Evolutionary conservation across 148 eudicot genomes (phyloP).

Genomic region (Diospyros lotus): DNA sequence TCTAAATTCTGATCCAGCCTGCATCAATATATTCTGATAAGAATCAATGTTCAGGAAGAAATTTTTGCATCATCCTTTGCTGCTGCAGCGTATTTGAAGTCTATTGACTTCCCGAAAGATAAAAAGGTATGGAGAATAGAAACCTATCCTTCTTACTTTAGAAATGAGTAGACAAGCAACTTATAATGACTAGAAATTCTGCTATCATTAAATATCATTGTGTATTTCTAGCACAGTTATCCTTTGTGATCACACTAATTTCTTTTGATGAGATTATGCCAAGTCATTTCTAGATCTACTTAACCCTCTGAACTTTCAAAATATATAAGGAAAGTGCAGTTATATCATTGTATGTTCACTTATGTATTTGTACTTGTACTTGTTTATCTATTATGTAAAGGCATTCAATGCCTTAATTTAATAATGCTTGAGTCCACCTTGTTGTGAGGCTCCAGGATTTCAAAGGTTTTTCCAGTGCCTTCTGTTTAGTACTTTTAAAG

Average conservation of each 20-base stretch:
- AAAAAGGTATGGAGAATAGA: constrained; percentile 57
- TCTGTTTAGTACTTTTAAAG: too few species aligned
- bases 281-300: neutral
- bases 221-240: neutral
- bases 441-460: neutral
- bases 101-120: constrained; percentile 83
- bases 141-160: neutral
- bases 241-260: neutral
- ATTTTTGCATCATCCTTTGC: constrained; percentile 98
- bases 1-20: neutral
- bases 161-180: neutral
- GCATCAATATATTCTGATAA: constrained; percentile 12
- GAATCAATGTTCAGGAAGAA: constrained; percentile 67
- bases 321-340: too few species aligned
- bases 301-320: neutral
- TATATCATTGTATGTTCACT: too few species aligned
- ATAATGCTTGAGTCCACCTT: neutral
- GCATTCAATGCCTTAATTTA: neutral
- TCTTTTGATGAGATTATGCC: neutral
- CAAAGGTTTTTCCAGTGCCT: too few species aligned
- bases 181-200: neutral
- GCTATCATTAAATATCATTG: neutral
- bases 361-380: neutral
- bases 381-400: neutral
- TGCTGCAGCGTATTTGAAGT: constrained; percentile 93